Evolutionary conservation across 176 grass and related monocot genomes (phyloP).

Genomic region (Poa annua): DNA sequence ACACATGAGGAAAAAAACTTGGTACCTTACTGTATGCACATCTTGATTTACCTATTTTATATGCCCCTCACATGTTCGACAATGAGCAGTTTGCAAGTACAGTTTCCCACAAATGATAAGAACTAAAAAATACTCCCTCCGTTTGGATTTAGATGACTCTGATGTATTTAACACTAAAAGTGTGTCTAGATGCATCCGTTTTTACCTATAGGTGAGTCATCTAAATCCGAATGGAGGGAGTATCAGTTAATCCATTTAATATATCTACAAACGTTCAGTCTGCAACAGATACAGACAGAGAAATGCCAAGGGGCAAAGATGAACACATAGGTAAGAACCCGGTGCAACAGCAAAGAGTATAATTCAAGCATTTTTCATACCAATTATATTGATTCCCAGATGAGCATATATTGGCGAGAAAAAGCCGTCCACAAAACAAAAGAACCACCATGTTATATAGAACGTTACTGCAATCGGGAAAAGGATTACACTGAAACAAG

Average conservation of each 20-base stretch:
- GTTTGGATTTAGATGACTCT: too few relatives aligned
- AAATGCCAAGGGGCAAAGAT: neutral
- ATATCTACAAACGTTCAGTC: neutral
- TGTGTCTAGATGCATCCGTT: too few relatives aligned
- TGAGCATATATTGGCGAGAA: constrained; percentile 86
- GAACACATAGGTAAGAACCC: constrained; percentile 11
- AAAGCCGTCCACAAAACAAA: constrained; percentile 80
- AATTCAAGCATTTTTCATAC: constrained; percentile 48
- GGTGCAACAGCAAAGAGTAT: constrained; percentile 1
- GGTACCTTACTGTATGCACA: neutral
- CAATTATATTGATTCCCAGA: constrained; percentile 70
- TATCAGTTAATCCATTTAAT: neutral
- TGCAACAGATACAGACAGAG: neutral
- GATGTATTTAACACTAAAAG: too few relatives aligned
- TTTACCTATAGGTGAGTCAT: too few relatives aligned
- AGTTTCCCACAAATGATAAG: neutral
- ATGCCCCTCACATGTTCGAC: neutral
- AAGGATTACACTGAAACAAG: constrained; percentile 75
- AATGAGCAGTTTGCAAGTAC: neutral
- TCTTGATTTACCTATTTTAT: neutral
- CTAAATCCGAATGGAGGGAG: too few relatives aligned
- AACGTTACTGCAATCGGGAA: constrained; percentile 83
- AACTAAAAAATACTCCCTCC: too few relatives aligned
- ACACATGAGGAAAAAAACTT: neutral
- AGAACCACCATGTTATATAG: constrained; percentile 91